phyloP scores from a whole-genome alignment of 1,284 basidiomycete species.

The Jaminaea rosea region DNA sequence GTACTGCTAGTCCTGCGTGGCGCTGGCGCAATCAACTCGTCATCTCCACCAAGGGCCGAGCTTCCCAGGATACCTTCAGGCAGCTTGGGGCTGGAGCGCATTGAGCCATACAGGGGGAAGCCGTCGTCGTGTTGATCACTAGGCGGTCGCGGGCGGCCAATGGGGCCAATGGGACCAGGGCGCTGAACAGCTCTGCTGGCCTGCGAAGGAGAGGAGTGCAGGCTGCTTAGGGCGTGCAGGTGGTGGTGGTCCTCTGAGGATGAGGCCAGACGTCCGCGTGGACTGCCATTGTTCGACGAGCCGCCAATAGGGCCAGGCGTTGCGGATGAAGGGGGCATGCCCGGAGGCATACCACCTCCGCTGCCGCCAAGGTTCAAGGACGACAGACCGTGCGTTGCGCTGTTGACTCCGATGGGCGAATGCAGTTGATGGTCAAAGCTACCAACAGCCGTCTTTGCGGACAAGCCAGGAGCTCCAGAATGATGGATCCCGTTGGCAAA shows the following conservation, averaged over 20 bases:
- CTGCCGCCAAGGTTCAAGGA: neutral
- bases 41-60: conserved; percentile 43
- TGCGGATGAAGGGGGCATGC: neutral
- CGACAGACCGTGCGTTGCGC: neutral
- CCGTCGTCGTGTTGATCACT: neutral
- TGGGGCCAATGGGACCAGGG: conserved; percentile 37
- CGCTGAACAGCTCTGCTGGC: neutral
- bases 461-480: neutral
- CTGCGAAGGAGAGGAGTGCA: conserved; percentile 7
- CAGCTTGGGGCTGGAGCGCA: conserved; percentile 7
- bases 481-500: conserved; percentile 16
- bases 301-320: neutral
- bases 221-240: too few species aligned
- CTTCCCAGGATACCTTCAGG: conserved; percentile 43
- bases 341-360: too few species aligned
- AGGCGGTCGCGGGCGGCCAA: conserved; percentile 27
- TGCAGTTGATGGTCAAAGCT: too few species aligned
- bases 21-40: conserved; percentile 42
- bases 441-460: too few species aligned
- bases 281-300: neutral
- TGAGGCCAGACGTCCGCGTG: neutral
- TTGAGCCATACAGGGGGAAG: neutral
- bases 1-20: conserved; percentile 32
- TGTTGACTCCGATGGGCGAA: neutral
- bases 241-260: neutral